Evolutionary conservation across 2,329 filamentous ascomycete genomes (phyloP), one percentile per base, ranked within the genome.

Genomic region (Triangularia setosa): DNA sequence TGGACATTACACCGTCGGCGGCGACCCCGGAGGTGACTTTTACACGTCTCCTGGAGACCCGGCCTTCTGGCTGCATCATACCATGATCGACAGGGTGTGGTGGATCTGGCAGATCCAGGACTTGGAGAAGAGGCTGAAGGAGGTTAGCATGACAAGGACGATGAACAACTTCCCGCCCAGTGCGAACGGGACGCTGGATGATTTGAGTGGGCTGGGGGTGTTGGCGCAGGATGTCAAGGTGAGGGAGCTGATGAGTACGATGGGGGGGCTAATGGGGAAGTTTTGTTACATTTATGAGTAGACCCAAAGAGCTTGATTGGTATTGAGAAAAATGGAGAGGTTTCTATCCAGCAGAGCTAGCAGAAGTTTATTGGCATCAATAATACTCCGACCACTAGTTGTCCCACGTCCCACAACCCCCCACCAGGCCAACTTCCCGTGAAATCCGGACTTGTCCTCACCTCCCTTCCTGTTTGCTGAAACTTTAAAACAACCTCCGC

Each of bases 401-500:
- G 52, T 63, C 23, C 61, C 62, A 52, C 67, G 4, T 30, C 67
- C 68, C 60, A 69, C 33, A 63, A 60, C 54, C 1, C 63, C 63
- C 60, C 55, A 24, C 60, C 63, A 44, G 58, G 58, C 58, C 63
- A 65, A 14, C 44, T 56, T 18, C 66, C 68, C 2, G 64, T 68
- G 18, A 64, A 69, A 1, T 60, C 61, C 0, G 61, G n/a, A 25
- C 25, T 54, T 8, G 66, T 64, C 9, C 64, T 35, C 12, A 69
- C 44, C 16, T 67, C 58, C 5, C 56, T 65, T 14, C 75, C 77
- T 3, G 12, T 14, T n/a, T n/a, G 2, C 5, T 71, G 77, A n/a
- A 79, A 69, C 9, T 71, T 74, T 44, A 80, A 67, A 1, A 73
- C 72, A 1, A 73, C 72, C 28, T 68, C 70, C 0, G 77, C 73